Percentiles rank a stretch among this genome's conserved stretches.
These are phyloP conservation scores for Westerdykella sp. DNA, from an alignment of 2,329 filamentous ascomycete species.

Conservation along the genomic window DNA sequence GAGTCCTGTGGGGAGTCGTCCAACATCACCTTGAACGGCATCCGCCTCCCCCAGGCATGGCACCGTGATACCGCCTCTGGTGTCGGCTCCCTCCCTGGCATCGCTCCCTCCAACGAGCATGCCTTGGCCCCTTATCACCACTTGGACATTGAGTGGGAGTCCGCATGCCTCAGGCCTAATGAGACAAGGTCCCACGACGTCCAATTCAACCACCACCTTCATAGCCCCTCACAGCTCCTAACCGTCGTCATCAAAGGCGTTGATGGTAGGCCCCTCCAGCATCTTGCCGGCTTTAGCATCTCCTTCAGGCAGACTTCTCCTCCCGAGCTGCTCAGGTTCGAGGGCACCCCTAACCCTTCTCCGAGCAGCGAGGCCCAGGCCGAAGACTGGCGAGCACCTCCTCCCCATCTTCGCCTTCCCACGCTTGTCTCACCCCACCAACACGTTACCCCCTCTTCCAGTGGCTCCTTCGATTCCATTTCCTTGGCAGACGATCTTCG, in stretches of 20 bases:
- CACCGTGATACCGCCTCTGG: conserved; percentile 33
- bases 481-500: conserved; percentile 38
- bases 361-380: conserved; percentile 22
- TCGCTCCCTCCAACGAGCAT: conserved; percentile 26
- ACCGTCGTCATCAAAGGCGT: conserved; percentile 37
- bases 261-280: conserved; percentile 28
- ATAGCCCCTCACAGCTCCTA: conserved; percentile 33
- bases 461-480: not conserved
- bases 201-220: not conserved
- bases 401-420: conserved; percentile 25
- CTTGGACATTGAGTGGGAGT: conserved; percentile 36
- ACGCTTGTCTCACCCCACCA: conserved; percentile 5
- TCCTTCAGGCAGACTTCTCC: conserved; percentile 35
- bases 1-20: conserved; percentile 33
- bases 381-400: conserved; percentile 35
- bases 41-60: conserved; percentile 35
- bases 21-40: conserved; percentile 41
- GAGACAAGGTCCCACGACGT: not conserved
- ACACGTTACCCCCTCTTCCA: conserved; percentile 5
- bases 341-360: conserved; percentile 26
- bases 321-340: conserved; percentile 33
- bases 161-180: conserved; percentile 30
- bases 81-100: conserved; percentile 24
- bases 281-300: conserved; percentile 34
- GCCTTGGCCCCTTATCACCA: conserved; percentile 30